Conservation (phyloP, 2,329 filamentous ascomycete species). For the Elsinoe perseae region DNA sequence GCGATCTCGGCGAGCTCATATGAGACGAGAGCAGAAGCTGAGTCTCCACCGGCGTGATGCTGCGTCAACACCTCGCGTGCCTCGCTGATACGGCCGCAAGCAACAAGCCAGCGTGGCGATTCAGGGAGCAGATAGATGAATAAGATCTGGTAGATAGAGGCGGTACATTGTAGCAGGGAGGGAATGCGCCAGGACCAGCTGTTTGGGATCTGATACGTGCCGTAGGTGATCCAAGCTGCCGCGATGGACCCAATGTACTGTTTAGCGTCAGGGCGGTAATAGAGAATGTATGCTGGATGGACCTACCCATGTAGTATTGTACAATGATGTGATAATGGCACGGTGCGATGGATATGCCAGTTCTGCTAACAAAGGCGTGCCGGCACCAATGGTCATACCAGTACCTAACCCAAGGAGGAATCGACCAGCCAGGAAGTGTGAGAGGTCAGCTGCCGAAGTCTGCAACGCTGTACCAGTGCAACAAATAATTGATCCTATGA, state of each 20-base stretch:
- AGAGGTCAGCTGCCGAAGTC: slow-evolving; percentile 20
- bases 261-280: neutral
- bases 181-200: slow-evolving; percentile 45
- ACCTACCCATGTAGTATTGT: slow-evolving; percentile 21
- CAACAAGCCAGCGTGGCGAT: slow-evolving; percentile 57
- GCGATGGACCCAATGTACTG: slow-evolving; percentile 55
- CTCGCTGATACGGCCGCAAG: slow-evolving; percentile 55
- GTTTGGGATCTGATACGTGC: slow-evolving; percentile 47
- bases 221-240: slow-evolving; percentile 57
- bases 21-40: slow-evolving; percentile 52
- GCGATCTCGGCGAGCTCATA: slow-evolving; percentile 61
- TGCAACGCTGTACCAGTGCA: slow-evolving; percentile 15
- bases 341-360: slow-evolving; percentile 39
- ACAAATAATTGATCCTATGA: slow-evolving; percentile 1
- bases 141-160: slow-evolving; percentile 34
- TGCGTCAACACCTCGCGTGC: slow-evolving; percentile 53
- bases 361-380: slow-evolving; percentile 38
- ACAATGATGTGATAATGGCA: slow-evolving; percentile 30
- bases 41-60: slow-evolving; percentile 56
- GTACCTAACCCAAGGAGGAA: slow-evolving; percentile 33
- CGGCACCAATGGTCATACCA: slow-evolving; percentile 29
- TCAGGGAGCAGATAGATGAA: slow-evolving; percentile 61
- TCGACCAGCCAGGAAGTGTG: slow-evolving; percentile 32
- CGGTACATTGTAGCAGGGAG: slow-evolving; percentile 43
- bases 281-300: no score